Evolutionary conservation across 169 alveolate genomes (phyloP).

Genomic region (Plasmodium malariae): DNA sequence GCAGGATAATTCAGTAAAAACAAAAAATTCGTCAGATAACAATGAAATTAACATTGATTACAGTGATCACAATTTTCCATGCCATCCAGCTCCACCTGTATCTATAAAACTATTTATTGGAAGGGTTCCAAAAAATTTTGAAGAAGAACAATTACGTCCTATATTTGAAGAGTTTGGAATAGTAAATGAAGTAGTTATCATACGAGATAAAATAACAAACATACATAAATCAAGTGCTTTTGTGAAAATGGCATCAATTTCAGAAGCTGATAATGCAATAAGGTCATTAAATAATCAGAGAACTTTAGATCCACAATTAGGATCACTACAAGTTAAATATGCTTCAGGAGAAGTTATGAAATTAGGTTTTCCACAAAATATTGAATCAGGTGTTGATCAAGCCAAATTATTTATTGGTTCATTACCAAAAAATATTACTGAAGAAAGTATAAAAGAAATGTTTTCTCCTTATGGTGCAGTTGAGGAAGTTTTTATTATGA

Average conservation of each 20-base stretch:
- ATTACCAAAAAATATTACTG: constrained; percentile 88
- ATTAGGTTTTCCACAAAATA: constrained; percentile 89
- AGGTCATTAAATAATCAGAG: constrained; percentile 87
- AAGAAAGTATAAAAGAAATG: constrained; percentile 87
- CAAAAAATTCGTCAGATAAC: constrained; percentile 53
- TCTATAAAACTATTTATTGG: constrained; percentile 92
- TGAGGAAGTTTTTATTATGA: constrained; percentile 90
- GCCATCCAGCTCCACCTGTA: constrained; percentile 93
- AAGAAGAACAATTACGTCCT: constrained; percentile 87
- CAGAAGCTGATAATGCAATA: constrained; percentile 93
- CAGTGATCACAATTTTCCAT: constrained; percentile 77
- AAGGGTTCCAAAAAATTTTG: constrained; percentile 89
- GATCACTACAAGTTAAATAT: constrained; percentile 91
- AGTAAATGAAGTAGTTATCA: constrained; percentile 89
- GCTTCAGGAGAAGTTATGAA: constrained; percentile 92
- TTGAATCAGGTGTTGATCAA: constrained; percentile 84
- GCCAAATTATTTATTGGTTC: constrained; percentile 93
- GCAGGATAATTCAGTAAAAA: constrained; percentile 20
- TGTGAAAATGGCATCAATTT: constrained; percentile 90
- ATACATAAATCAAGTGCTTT: constrained; percentile 90
- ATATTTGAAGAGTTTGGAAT: constrained; percentile 90
- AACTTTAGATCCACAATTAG: constrained; percentile 88
- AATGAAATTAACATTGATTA: constrained; percentile 55
- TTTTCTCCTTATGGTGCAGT: constrained; percentile 89
- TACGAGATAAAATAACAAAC: constrained; percentile 89